Conservation (phyloP, 176 grass and related monocot genomes). For the Panicum miliaceum region DNA sequence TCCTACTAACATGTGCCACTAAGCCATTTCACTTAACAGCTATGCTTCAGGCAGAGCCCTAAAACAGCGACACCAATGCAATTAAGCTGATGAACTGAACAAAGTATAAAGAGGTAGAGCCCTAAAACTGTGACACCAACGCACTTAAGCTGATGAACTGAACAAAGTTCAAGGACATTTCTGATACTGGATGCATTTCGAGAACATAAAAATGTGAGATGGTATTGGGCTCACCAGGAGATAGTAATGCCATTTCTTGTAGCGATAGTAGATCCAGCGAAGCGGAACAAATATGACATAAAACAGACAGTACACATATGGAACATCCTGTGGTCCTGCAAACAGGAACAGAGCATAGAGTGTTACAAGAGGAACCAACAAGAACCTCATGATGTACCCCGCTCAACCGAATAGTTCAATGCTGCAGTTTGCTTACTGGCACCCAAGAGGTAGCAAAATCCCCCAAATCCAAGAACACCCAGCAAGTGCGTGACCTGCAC, state of each 20-base stretch:
- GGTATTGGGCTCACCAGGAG: constrained; percentile 65
- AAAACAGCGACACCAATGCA: background rate
- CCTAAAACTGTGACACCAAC: background rate
- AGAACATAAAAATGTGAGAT: background rate
- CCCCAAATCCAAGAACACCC: constrained; percentile 94
- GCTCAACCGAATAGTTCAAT: constrained; percentile 31
- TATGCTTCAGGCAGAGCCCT: background rate
- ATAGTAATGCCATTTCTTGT: constrained; percentile 99
- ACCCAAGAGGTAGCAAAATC: constrained; percentile 96
- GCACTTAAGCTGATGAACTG: background rate
- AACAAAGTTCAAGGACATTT: constrained; percentile 1
- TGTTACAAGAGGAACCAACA: constrained; percentile 11
- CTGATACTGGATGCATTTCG: background rate
- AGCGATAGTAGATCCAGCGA: constrained; percentile 95
- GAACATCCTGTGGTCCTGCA: constrained; percentile 87
- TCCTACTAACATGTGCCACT: background rate
- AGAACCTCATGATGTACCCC: constrained; percentile 3
- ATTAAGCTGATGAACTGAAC: background rate
- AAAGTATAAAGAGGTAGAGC: background rate
- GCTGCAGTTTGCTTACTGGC: constrained; percentile 71
- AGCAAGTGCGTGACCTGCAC: constrained; percentile 92
- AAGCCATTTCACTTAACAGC: background rate
- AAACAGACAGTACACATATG: constrained; percentile 94
- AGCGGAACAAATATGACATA: constrained; percentile 93
- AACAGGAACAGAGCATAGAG: constrained; percentile 16